Evolutionary conservation across 805 yeast genomes (phyloP).

Genomic region (Wickerhamomyces hampshirensis): DNA sequence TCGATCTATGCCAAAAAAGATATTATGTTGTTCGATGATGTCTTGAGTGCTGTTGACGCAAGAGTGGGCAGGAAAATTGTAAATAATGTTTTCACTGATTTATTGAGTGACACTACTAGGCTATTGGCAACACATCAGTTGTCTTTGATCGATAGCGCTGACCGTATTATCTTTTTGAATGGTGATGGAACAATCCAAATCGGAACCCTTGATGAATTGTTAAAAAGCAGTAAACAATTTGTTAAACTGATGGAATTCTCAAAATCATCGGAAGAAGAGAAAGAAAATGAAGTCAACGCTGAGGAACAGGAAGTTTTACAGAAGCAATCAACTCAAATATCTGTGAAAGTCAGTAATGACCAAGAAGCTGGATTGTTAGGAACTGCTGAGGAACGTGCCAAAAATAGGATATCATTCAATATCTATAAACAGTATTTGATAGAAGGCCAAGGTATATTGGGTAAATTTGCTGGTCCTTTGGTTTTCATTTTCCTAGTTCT

Average conservation of each 20-base stretch:
- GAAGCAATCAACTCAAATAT: slow-evolving; percentile 13
- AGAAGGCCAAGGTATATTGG: slow-evolving; percentile 51
- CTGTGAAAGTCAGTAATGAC: slow-evolving; percentile 8
- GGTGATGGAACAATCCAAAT: slow-evolving; percentile 54
- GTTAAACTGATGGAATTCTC: slow-evolving; percentile 42
- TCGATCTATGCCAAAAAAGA: slow-evolving; percentile 63
- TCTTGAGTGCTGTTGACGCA: slow-evolving; percentile 73
- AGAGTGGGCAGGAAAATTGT: slow-evolving; percentile 70
- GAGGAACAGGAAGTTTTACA: slow-evolving; percentile 1
- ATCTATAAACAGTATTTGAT: slow-evolving; percentile 48
- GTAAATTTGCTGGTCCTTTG: slow-evolving; percentile 25
- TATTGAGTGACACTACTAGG: slow-evolving; percentile 51
- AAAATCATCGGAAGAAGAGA: slow-evolving; percentile 25
- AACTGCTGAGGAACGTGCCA: slow-evolving; percentile 53
- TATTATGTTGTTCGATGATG: slow-evolving; percentile 65
- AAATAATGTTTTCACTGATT: slow-evolving; percentile 51
- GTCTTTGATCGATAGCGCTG: slow-evolving; percentile 57
- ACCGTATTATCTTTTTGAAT: slow-evolving; percentile 55
- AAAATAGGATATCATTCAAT: slow-evolving; percentile 42
- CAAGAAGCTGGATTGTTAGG: slow-evolving; percentile 33
- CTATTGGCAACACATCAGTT: slow-evolving; percentile 76
- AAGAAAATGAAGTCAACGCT: slow-evolving; percentile 24
- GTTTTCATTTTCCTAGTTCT: slow-evolving; percentile 24
- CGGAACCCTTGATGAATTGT: slow-evolving; percentile 53
- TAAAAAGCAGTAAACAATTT: slow-evolving; percentile 37